Base-by-base conservation (phyloP, 768 basidiomycete species). In the Suillus tomentosus region DNA sequence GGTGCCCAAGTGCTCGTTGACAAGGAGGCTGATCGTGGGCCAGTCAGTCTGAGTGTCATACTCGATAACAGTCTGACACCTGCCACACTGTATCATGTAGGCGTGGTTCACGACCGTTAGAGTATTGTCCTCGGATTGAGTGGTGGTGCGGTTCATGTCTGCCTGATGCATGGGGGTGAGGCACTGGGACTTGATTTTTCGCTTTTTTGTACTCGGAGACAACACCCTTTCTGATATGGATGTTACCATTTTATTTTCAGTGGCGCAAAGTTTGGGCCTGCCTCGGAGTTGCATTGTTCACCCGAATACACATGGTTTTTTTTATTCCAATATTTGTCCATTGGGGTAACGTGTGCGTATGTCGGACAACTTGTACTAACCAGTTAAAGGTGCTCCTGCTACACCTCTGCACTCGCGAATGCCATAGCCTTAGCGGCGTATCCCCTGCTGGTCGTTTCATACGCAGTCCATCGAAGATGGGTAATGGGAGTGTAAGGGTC, bases 1-100 rank as follows among this genome's bases (percentile, higher is more conserved):
- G 31, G 5, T 31, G 56, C 9, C 39, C 10, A 40, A 40, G 17
- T 77, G 74, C 62, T 66, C 64, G 65, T 67, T 72, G 51, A 54
- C 73, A 61, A 74, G 65, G 64, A 66, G 65, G 71, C 15, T 71
- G 69, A 76, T 64, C 19, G 67, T 64, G 45, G 61, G 24, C 74
- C 74, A 76, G 0, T 64, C 56, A 6, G 68, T 34, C 15, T 70
- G 70, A 54, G 43, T 67, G 64, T 59, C 69, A 68, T 77, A 76
- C 66, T 69, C 69, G 42, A 76, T 76, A 47, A 62, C 63, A 40
- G 62, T 66, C 56, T 39, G 17, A 60, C 74, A 76, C 67, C 67
- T 71, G 62, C 71, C 63, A 64, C 74, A 75, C 63, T 22, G 36
- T 15, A 40, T 17, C 14, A 10, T 36, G 61, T 58, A 40, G 24